Base-by-base conservation (phyloP, 108 stramenopile genomes). In the Nitzschia palea region DNA sequence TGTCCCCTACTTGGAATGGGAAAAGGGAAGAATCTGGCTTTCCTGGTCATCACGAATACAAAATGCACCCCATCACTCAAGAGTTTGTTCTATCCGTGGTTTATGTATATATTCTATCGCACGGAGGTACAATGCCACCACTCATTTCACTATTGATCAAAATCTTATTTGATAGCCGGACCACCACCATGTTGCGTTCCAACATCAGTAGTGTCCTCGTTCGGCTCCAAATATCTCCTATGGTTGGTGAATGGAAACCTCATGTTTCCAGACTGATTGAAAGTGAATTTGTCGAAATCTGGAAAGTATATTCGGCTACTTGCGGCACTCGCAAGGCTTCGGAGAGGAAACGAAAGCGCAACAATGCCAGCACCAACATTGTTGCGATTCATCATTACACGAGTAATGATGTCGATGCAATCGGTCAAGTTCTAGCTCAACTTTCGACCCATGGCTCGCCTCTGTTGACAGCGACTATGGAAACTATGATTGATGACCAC, bases 71-170 rank as follows among this genome's bases (percentile, higher is more conserved):
- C 14, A 1, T 65, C 18, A 36, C 65, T 1, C 30, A 32, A 40
- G 51, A 65, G 36, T 3, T 65, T 35, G 29, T 25, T 12, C 20
- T 36, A 0, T 53, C 35, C 25, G 2, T 53, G 35, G 10, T 53
- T 0, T 35, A 33, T 35, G 1, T 65, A 6, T 60, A 23, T 40
- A 18, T 53, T 53, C 36, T 34, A 17, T 48, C 42, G 37, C 22
- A 15, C 20, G 14, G 9, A 4, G 9, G 0, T 12, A 34, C 3
- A 15, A 26, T 29, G 14, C 27, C 3, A 26, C 15, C 36, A 6
- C 5, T 65, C 3, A n/a, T 53, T 0, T 8, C 6, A 3, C 48
- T 52, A 52, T 40, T 65, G 65, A 36, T 65, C 50, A 65, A 65
- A 15, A 6, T 65, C 2, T 9, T 53, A 2, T 53, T 65, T 4